These are phyloP conservation scores for Euphorbia celastroides DNA, from an alignment of 441 rosid genomes.

Conservation along the genomic window DNA sequence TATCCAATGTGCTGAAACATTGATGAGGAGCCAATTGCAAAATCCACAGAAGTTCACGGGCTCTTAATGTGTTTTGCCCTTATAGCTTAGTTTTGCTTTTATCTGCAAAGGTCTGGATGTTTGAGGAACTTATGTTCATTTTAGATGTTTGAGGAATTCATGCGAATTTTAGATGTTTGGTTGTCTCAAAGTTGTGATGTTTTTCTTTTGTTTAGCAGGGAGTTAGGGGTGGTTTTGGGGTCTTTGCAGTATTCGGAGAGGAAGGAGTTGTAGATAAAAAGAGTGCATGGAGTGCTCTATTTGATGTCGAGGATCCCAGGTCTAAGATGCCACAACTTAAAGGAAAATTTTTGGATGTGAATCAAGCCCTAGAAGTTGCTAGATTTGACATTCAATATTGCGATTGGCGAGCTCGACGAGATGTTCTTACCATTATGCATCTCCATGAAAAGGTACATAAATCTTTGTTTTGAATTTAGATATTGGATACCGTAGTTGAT, in stretches of 20 bases:
- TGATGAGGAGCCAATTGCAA: too few relatives aligned
- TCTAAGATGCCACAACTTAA: constrained; percentile 65
- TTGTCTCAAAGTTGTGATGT: background rate
- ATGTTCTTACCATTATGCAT: constrained; percentile 78
- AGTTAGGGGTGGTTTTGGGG: constrained; percentile 54
- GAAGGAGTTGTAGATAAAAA: constrained; percentile 60
- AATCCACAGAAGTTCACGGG: too few relatives aligned
- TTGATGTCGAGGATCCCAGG: constrained; percentile 94
- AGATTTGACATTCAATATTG: constrained; percentile 82
- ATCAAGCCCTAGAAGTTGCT: constrained; percentile 90
- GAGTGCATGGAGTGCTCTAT: constrained; percentile 73
- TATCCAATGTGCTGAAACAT: too few relatives aligned
- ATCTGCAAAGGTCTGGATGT: background rate
- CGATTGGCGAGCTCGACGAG: constrained; percentile 97
- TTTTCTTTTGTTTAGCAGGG: constrained; percentile 39
- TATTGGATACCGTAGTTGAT: background rate
- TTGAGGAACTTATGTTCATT: background rate
- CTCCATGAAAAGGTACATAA: constrained; percentile 79
- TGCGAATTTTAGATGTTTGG: background rate
- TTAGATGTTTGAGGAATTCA: background rate
- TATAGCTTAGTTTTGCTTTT: background rate
- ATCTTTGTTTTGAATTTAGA: background rate
- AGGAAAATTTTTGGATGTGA: constrained; percentile 80
- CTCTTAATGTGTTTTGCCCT: too few relatives aligned
- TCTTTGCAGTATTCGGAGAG: constrained; percentile 72